These are phyloP conservation scores for Kwoniella europaea DNA, from an alignment of 768 basidiomycete species.

Conservation along the genomic window DNA sequence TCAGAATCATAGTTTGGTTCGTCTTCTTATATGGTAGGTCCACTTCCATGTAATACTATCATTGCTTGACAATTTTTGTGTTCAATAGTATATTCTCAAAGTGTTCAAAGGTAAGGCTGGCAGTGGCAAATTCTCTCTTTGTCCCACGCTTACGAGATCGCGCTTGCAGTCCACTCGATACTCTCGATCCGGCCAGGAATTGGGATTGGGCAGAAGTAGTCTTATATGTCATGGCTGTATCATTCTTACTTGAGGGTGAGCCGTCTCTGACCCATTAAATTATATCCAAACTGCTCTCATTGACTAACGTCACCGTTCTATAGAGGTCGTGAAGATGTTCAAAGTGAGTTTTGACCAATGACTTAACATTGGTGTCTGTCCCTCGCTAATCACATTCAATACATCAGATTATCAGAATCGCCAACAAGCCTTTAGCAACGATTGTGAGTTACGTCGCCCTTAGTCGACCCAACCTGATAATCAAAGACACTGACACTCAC, in stretches of 20 bases:
- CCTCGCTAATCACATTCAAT: slow-evolving; percentile 9
- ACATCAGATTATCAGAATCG: slow-evolving; percentile 66
- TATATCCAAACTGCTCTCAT: not conserved
- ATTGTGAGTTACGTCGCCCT: slow-evolving; percentile 59
- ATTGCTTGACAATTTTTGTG: not conserved
- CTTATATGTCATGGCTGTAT: slow-evolving; percentile 76
- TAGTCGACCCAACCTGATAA: too few relatives aligned
- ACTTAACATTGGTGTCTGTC: not conserved
- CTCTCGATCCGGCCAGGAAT: slow-evolving; percentile 65
- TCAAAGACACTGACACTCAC: too few relatives aligned
- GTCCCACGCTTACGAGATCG: not conserved
- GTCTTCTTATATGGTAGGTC: slow-evolving; percentile 43
- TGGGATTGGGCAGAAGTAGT: slow-evolving; percentile 80
- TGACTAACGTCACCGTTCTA: not conserved
- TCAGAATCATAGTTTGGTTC: slow-evolving; percentile 65
- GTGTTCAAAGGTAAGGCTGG: slow-evolving; percentile 42
- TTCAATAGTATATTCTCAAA: slow-evolving; percentile 50
- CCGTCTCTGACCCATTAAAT: not conserved
- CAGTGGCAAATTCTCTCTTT: not conserved
- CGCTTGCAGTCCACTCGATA: slow-evolving; percentile 69
- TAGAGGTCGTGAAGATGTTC: slow-evolving; percentile 60
- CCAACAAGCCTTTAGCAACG: slow-evolving; percentile 64
- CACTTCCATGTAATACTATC: not conserved
- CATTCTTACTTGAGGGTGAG: slow-evolving; percentile 80
- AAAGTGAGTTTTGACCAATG: slow-evolving; percentile 61